Evolutionary conservation across 352 stramenopile species (phyloP).

Genomic region (Globisporangium nodosum): DNA sequence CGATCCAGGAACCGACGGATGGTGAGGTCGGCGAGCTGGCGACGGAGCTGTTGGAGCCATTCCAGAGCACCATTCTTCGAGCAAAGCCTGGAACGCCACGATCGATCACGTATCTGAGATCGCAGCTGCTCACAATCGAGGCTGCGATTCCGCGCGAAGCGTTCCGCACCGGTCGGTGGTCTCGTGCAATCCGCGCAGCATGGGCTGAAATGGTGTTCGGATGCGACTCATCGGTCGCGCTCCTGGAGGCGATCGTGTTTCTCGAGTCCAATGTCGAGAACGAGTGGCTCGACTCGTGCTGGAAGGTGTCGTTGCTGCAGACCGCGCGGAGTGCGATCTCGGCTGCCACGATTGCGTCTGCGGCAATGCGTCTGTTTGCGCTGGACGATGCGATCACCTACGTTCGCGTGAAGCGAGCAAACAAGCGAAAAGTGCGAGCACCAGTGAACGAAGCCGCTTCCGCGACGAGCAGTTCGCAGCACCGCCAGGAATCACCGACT

Average conservation of each 20-base stretch:
- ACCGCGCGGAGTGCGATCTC: conserved; percentile 52
- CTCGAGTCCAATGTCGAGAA: conserved; percentile 70
- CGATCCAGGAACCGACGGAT: conserved; percentile 42
- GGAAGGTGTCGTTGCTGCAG: conserved; percentile 62
- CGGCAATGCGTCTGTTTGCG: conserved; percentile 68
- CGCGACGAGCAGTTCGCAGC: neutral
- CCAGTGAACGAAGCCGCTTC: conserved; percentile 12
- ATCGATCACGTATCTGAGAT: conserved; percentile 48
- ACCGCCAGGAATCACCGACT: conserved; percentile 15
- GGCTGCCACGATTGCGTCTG: conserved; percentile 62
- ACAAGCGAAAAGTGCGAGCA: conserved; percentile 33
- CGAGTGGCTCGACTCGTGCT: conserved; percentile 73
- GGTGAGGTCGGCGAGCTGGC: conserved; percentile 64
- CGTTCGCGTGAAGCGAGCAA: conserved; percentile 49
- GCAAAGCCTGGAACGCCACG: conserved; percentile 29
- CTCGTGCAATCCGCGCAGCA: conserved; percentile 47
- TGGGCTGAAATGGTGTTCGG: conserved; percentile 76
- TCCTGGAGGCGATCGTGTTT: conserved; percentile 68
- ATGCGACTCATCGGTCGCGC: conserved; percentile 32
- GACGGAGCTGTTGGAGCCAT: conserved; percentile 64
- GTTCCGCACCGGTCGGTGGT: conserved; percentile 72
- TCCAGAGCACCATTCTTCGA: conserved; percentile 41
- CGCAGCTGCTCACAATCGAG: conserved; percentile 68
- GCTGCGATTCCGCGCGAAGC: conserved; percentile 72
- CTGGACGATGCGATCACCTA: conserved; percentile 77